phyloP scores from a whole-genome alignment of 805 yeast genomes.

The Alloascoidea africana region DNA sequence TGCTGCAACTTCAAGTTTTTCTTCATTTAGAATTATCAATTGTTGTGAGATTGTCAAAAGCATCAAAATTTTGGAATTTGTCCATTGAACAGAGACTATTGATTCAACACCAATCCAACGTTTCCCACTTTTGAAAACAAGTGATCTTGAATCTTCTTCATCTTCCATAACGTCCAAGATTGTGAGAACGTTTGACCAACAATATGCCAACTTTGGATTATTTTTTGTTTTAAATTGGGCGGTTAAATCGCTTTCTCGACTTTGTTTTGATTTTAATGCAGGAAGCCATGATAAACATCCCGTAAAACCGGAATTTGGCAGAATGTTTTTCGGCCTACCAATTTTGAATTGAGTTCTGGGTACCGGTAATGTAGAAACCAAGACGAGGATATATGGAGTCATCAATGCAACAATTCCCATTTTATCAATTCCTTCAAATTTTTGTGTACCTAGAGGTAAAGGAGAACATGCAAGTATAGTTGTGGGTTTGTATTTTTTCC shows the following conservation, averaged over 20 bases:
- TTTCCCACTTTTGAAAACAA: slow-evolving; percentile 24
- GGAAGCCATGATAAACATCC: slow-evolving; percentile 59
- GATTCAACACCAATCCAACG: slow-evolving; percentile 31
- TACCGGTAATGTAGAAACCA: slow-evolving; percentile 39
- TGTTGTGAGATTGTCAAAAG: slow-evolving; percentile 31
- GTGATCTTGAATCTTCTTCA: slow-evolving; percentile 15
- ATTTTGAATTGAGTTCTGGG: slow-evolving; percentile 37
- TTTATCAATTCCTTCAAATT: slow-evolving; percentile 33
- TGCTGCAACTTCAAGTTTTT: slow-evolving; percentile 20
- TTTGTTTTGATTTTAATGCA: slow-evolving; percentile 16
- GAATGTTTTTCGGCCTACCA: slow-evolving; percentile 27
- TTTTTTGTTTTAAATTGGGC: slow-evolving; percentile 6
- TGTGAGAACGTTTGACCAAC: slow-evolving; percentile 50
- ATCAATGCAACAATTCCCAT: slow-evolving; percentile 47
- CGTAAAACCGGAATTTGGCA: slow-evolving; percentile 16
- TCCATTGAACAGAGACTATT: slow-evolving; percentile 45
- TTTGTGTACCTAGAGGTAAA: slow-evolving; percentile 45
- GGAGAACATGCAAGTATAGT: slow-evolving; percentile 27
- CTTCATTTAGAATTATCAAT: slow-evolving; percentile 25
- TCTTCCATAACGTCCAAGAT: slow-evolving; percentile 29
- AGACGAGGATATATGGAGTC: slow-evolving; percentile 31
- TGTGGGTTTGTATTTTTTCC: slow-evolving; percentile 9
- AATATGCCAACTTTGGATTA: slow-evolving; percentile 42
- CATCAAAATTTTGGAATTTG: slow-evolving; percentile 23
- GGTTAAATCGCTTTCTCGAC: slow-evolving; percentile 10